Conservation (phyloP, 768 basidiomycete species). For the Chalciporus pseudorubinellus region DNA sequence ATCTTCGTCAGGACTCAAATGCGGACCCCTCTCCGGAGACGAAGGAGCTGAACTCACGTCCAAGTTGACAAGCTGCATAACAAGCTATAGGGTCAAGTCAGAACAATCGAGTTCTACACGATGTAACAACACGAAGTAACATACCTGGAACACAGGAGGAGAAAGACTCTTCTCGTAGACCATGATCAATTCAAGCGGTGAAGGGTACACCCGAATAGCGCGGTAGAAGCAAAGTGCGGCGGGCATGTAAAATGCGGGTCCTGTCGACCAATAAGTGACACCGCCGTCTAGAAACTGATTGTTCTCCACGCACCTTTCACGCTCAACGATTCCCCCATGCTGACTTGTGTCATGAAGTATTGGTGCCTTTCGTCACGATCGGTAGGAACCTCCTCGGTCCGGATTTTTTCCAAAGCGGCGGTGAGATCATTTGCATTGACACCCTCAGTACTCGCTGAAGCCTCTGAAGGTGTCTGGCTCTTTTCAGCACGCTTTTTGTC, state of each 20-base stretch:
- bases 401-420: constrained; percentile 63
- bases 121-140: constrained; percentile 9
- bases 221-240: constrained; percentile 92
- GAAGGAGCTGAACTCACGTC: constrained; percentile 76
- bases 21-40: constrained; percentile 26
- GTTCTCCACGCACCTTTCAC: constrained; percentile 51
- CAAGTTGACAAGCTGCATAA: constrained; percentile 83
- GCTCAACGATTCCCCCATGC: constrained; percentile 81
- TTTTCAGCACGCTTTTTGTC: constrained; percentile 89
- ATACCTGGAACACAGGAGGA: constrained; percentile 72
- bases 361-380: constrained; percentile 77
- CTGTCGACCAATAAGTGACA: constrained; percentile 39
- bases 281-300: background rate
- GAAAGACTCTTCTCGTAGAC: constrained; percentile 94
- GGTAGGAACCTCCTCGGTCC: constrained; percentile 63
- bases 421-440: constrained; percentile 54
- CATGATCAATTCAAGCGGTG: constrained; percentile 89
- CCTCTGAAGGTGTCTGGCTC: constrained; percentile 48
- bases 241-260: constrained; percentile 71
- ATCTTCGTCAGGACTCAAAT: constrained; percentile 45
- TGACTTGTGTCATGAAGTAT: constrained; percentile 91
- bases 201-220: constrained; percentile 91
- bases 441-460: constrained; percentile 20
- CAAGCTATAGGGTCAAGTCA: constrained; percentile 40
- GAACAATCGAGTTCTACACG: constrained; percentile 5